Percentiles rank a stretch among this genome's conserved stretches.
phyloP scores from a whole-genome alignment of 208 protist genomes.

The Vickermania spadyakhi region DNA sequence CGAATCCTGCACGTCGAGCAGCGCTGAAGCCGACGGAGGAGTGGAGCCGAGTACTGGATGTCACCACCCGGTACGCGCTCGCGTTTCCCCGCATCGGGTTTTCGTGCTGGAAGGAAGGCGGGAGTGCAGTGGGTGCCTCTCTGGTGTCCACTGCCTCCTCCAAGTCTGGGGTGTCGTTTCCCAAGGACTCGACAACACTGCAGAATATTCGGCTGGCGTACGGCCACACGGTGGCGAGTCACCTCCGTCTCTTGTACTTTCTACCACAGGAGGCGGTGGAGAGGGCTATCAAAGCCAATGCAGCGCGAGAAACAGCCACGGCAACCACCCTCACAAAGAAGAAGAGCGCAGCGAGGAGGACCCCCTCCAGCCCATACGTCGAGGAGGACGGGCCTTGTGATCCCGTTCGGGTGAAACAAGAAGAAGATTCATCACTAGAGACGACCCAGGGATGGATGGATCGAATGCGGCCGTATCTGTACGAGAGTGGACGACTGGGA shows the following conservation, averaged over 20 bases:
- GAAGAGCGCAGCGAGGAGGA: background rate
- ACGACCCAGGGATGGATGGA: background rate
- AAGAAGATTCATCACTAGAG: background rate
- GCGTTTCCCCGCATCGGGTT: slow-evolving; percentile 72
- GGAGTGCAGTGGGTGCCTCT: slow-evolving; percentile 12
- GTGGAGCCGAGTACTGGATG: slow-evolving; percentile 83
- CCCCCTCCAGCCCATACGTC: background rate
- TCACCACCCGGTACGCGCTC: slow-evolving; percentile 86
- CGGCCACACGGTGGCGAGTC: slow-evolving; percentile 35
- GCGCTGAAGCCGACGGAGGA: slow-evolving; percentile 88
- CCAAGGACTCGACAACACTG: slow-evolving; percentile 44
- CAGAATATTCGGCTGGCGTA: slow-evolving; percentile 67
- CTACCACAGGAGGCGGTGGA: slow-evolving; percentile 6
- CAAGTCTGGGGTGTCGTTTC: slow-evolving; percentile 53
- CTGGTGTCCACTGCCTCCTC: slow-evolving; percentile 8
- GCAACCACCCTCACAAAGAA: background rate
- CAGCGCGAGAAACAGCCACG: background rate
- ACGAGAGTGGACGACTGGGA: background rate
- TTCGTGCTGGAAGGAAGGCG: slow-evolving; percentile 28
- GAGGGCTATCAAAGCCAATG: background rate
- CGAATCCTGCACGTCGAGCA: slow-evolving; percentile 51
- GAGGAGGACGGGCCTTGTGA: no score
- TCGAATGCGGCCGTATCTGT: background rate
- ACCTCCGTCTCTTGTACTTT: slow-evolving; percentile 44
- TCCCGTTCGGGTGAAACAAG: background rate